Conservation (phyloP, 345 rosid species). For the Durio zibethinus region DNA sequence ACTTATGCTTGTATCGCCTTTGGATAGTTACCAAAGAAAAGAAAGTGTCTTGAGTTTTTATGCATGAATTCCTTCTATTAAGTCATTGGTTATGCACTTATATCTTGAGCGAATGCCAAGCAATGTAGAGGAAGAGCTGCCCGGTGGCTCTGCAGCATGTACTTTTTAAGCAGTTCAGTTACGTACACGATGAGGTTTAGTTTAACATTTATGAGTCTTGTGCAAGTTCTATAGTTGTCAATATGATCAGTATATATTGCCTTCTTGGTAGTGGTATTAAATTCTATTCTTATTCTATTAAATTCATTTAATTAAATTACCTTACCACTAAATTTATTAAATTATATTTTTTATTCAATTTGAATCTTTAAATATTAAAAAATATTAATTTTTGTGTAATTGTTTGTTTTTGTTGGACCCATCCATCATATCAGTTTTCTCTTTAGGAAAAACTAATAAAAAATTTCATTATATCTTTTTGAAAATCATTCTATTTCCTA, state of each 20-base stretch:
- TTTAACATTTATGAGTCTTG: background rate
- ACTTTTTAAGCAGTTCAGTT: constrained; percentile 78
- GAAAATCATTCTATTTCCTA: too few species aligned
- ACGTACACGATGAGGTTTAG: constrained; percentile 87
- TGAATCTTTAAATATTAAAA: too few species aligned
- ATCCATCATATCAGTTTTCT: too few species aligned
- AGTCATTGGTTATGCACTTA: constrained; percentile 10
- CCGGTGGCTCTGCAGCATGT: constrained; percentile 63
- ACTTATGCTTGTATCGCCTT: background rate
- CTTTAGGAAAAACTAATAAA: too few species aligned
- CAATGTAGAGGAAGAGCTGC: constrained; percentile 95
- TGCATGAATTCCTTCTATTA: background rate
- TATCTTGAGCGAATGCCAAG: constrained; percentile 86
- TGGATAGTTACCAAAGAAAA: background rate
- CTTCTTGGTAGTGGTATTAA: background rate
- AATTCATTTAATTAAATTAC: too few species aligned
- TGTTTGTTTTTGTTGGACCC: too few species aligned
- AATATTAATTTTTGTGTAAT: too few species aligned
- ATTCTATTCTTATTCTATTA: too few species aligned
- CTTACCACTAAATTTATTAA: too few species aligned
- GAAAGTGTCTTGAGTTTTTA: background rate
- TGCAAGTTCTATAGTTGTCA: background rate
- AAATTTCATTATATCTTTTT: too few species aligned
- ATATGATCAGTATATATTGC: background rate
- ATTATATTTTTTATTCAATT: too few species aligned